phyloP scores from a whole-genome alignment of 148 eudicot genomes.

The Rhododendron mucronatum region DNA sequence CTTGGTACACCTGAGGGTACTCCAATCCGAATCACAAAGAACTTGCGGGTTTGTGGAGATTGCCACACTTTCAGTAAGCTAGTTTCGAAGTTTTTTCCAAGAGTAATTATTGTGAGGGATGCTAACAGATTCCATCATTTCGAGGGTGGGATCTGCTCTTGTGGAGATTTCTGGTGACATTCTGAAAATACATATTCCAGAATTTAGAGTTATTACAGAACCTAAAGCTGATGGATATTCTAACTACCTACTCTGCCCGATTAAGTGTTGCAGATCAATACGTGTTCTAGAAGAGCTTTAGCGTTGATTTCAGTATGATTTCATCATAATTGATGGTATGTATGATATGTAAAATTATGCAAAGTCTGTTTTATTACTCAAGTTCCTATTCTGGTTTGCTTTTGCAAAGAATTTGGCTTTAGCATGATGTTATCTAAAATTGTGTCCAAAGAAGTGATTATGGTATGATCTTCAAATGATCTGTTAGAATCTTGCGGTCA shows the following conservation, averaged over 20 bases:
- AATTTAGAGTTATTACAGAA: background rate
- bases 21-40: conserved; percentile 72
- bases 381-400: background rate
- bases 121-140: conserved; percentile 90
- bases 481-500: background rate
- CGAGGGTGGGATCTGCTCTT: conserved; percentile 62
- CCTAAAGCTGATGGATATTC: background rate
- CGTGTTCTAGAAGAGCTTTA: background rate
- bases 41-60: conserved; percentile 84
- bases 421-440: background rate
- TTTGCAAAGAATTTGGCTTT: background rate
- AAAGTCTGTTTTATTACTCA: background rate
- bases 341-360: background rate
- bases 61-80: conserved; percentile 73
- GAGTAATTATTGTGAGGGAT: conserved; percentile 74
- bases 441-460: background rate
- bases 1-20: conserved; percentile 39
- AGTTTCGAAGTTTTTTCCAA: conserved; percentile 44
- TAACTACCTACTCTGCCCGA: background rate
- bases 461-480: background rate
- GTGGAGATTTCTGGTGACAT: conserved; percentile 83
- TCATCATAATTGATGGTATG: background rate
- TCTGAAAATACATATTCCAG: conserved; percentile 1
- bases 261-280: background rate
- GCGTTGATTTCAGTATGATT: background rate